Base-by-base conservation (phyloP, 805 yeast genomes). In the Clavispora santaluciae region DNA sequence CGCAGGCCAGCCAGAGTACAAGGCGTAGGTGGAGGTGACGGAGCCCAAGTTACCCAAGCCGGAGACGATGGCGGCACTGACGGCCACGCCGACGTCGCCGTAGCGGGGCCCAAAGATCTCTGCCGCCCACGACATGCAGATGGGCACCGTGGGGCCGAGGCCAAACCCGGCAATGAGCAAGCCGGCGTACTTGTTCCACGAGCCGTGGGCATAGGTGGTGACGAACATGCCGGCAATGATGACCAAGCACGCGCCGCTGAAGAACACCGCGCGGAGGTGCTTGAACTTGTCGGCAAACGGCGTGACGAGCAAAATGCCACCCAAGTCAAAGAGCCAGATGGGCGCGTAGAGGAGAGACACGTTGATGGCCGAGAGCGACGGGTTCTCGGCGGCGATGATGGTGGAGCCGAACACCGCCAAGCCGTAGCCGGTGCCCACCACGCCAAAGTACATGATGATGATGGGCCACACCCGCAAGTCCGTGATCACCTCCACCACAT, bases 361-460 rank as follows among this genome's bases (percentile, higher is more conserved):
- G 43, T 80, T 68, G 50, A 88, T 83, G 2, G 87, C 78, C 2
- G 79, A 61, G 48, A 84, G 67, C 6, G 56, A 49, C 2, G 91
- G 82, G 56, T 85, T 79, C 48, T 82, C 79, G 4, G 76, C 74
- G 37, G 71, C 61, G 52, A 87, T 82, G 50, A 87, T 76, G 7
- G 91, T 80, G 3, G 95, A 81, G 5, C 90, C 95, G 61, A 83
- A 87, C 16, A 83, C 91, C 23, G 89, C 89, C 36, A 87, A 66
- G 23, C 95, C 96, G 54, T 75, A 81, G 1, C 96, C 96, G n/a
- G 87, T 79, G 35, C 95, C 96, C 20, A 87, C 95, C 16, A 85
- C 95, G 15, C 95, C 96, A 58, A 87, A 88, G 63, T 87, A 87
- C 95, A 87, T 87, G 64, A 87, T 69, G 34, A 86, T 68, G 44